Evolutionary conservation across 1,139 yeast species (phyloP).

Genomic region (Zygoascus sp.): DNA sequence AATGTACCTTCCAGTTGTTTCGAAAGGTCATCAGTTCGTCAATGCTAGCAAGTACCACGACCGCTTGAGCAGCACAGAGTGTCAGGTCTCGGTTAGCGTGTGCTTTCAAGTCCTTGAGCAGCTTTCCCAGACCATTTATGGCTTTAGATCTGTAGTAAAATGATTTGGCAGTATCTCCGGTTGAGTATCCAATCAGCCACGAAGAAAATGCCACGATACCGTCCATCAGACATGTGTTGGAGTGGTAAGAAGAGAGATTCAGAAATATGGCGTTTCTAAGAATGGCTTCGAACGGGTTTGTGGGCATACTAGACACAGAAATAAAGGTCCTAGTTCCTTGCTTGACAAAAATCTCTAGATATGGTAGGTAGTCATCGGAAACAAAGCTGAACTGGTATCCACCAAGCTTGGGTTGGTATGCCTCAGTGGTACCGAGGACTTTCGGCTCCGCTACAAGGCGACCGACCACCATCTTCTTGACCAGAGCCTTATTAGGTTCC

Average conservation of each 20-base stretch:
- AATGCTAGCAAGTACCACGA: conserved; percentile 3
- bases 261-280: conserved; percentile 6
- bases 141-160: conserved; percentile 8
- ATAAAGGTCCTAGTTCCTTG: conserved; percentile 6
- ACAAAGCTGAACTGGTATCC: conserved; percentile 1
- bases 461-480: background rate
- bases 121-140: background rate
- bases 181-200: conserved; percentile 6
- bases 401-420: background rate
- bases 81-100: background rate
- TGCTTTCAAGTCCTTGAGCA: background rate
- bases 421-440: background rate
- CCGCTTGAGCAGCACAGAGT: conserved; percentile 8
- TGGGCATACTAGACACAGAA: conserved; percentile 8
- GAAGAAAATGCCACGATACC: conserved; percentile 10
- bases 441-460: no score
- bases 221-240: conserved; percentile 6
- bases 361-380: conserved; percentile 3
- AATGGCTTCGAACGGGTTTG: conserved; percentile 12
- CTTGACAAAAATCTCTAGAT: background rate
- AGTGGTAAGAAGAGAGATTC: background rate
- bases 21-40: conserved; percentile 4
- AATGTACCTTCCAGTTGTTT: conserved; percentile 13
- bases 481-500: no score
- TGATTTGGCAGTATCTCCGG: conserved; percentile 4